phyloP scores from a whole-genome alignment of 2,329 filamentous ascomycete species.

The Botryotinia narcissicola region DNA sequence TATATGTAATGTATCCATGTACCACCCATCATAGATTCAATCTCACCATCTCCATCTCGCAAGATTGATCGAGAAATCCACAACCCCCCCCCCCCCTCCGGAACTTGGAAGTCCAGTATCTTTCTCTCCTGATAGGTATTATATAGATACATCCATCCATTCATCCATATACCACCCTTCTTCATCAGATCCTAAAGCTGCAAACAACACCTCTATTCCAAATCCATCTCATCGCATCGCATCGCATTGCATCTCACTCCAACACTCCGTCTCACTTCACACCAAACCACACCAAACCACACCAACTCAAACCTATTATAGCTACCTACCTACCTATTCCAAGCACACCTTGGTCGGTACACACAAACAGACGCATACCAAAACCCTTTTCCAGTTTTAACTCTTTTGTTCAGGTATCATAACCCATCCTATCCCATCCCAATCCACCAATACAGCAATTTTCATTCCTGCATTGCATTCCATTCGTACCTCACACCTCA shows the following conservation, averaged over 20 bases:
- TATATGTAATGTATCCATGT: neutral
- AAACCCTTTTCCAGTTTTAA: too few species aligned
- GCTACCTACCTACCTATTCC: neutral
- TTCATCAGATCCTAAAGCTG: too few species aligned
- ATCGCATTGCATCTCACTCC: neutral
- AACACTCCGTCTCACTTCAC: neutral
- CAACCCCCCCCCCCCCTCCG: too few species aligned
- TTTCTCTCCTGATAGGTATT: too few species aligned
- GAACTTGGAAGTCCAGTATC: too few species aligned
- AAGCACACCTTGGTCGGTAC: neutral
- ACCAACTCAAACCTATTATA: neutral
- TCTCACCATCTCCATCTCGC: neutral
- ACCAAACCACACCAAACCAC: too few species aligned
- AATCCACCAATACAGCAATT: rapidly evolving
- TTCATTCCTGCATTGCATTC: neutral
- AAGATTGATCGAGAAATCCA: neutral
- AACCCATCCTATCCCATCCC: neutral
- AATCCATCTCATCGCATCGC: neutral
- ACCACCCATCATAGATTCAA: too few species aligned
- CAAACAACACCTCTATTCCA: too few species aligned
- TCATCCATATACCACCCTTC: too few species aligned
- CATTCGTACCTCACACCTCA: too few species aligned
- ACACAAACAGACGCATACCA: neutral
- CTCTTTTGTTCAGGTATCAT: rapidly evolving
- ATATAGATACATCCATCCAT: neutral